Base-by-base conservation (phyloP, 352 stramenopile species). In the Phytophthora europaea region DNA sequence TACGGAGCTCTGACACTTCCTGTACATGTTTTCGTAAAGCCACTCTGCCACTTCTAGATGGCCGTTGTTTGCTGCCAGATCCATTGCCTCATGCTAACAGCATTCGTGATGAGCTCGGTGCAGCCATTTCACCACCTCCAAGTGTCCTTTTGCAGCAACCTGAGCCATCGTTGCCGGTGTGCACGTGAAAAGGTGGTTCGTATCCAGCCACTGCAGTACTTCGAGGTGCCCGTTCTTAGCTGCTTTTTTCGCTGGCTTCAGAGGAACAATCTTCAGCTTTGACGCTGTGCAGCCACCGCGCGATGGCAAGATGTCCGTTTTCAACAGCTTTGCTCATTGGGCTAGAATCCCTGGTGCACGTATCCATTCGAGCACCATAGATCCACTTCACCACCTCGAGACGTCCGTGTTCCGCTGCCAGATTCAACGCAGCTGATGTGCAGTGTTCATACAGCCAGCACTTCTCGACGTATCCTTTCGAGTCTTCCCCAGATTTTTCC, bases 311-410 rank as follows among this genome's bases (percentile, higher is more conserved):
- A 20, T 51, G 43, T 0, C 43, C 43, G 4, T 51, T 51, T 51
- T 6, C 18, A 22, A 20, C 16, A 51, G 43, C 43, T 31, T 31
- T 31, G 28, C 1, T 31, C 28, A 31, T 7, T 31, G 28, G 28
- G 28, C 28, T 31, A 7, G 4, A 31, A 6, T 31, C 2, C n/a
- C 2, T 3, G 16, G 0, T 43, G 36, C 36, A 43, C 36, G 12
- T 18, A 16, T 51, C 43, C 43, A 8, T 51, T 10, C 16, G 43
- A 22, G 15, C n/a, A 23, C 6, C 18, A 51, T 51, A 51, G 16
- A 51, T 9, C 15, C 15, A 51, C 43, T 23, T 52, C 18, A 59
- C n/a, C 33, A 53, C 45, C 34, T 59, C 60, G 4, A 60, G 23
- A 40, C 53, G 61, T 15, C 48, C 50, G 8, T 61, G 47, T 15